Base-by-base conservation (phyloP, 768 basidiomycete genomes). In the Floccularia luteovirens region DNA sequence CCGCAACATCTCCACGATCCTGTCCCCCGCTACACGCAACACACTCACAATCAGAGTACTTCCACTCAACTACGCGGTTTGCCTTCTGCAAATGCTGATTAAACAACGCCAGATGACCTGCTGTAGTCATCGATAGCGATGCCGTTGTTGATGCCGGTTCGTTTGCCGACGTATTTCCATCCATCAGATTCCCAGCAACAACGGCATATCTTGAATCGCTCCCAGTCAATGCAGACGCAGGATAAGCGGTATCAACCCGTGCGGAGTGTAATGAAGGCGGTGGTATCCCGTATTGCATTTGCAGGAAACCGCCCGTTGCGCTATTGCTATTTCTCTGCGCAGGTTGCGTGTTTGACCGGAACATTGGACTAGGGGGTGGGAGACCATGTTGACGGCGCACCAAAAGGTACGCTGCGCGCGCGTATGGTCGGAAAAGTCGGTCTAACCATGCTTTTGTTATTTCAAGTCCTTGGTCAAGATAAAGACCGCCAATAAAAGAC, bases 401-500 rank as follows among this genome's bases (percentile, higher is more conserved):
- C 39, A 70, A 58, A 37, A 61, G 59, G 58, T 90, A 90, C 8
- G 83, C 82, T 23, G 72, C 69, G 25, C 44, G 48, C 34, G 74
- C 55, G 55, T 82, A 89, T 5, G 85, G 86, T 19, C 53, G 64
- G 53, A 90, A 73, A 36, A 90, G 72, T 1, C 57, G 53, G 39
- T 60, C 60, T 30, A 89, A 69, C 87, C 87, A 90, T 3, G 44
- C 31, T 43, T 67, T 64, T 31, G 78, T 75, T 4, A 55, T 61
- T 0, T 66, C 57, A 28, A 88, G 66, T 19, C 82, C 85, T 50
- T 79, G 77, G 39, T 88, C 86, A 35, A 70, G 56, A 61, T 74
- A 88, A 13, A 90, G 60, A 0, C 85, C 87, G n/a, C 86, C 87
- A 22, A 89, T 72, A 54, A 79, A 90, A 2, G 87, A 74, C 85